A percentile compares a stretch with the other conserved stretches of the same genome.
Conservation (phyloP, 139 green algal species). For the Picochlorum sp. region DNA sequence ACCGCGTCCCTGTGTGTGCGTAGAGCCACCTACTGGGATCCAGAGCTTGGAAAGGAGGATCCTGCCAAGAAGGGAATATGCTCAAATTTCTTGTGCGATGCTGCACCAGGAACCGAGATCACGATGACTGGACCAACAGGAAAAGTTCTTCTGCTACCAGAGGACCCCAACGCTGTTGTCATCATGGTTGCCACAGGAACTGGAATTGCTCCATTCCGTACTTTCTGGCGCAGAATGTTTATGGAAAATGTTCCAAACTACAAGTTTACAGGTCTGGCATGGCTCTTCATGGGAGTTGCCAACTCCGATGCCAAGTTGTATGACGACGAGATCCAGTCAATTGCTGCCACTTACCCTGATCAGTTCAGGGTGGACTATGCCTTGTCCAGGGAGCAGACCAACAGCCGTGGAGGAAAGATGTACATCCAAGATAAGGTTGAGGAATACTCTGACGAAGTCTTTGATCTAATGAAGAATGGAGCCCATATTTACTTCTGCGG, state of each 20-base stretch:
- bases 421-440: slow-evolving; percentile 91
- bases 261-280: slow-evolving; percentile 81
- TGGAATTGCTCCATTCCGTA: slow-evolving; percentile 94
- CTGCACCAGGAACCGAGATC: slow-evolving; percentile 81
- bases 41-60: slow-evolving; percentile 53
- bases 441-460: slow-evolving; percentile 97
- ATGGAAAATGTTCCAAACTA: slow-evolving; percentile 88
- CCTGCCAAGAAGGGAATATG: slow-evolving; percentile 85
- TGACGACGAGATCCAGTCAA: slow-evolving; percentile 84
- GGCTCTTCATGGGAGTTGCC: slow-evolving; percentile 99
- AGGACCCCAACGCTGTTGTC: slow-evolving; percentile 72
- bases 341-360: slow-evolving; percentile 56
- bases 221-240: slow-evolving; percentile 92
- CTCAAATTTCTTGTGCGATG: slow-evolving; percentile 98
- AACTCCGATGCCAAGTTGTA: slow-evolving; percentile 95
- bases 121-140: slow-evolving; percentile 93
- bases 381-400: slow-evolving; percentile 70
- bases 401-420: slow-evolving; percentile 23
- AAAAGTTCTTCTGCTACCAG: slow-evolving; percentile 93
- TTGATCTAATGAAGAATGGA: slow-evolving; percentile 89
- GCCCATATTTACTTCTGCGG: slow-evolving; percentile 99
- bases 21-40: slow-evolving; percentile 80
- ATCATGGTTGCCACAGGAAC: slow-evolving; percentile 99
- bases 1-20: slow-evolving; percentile 95
- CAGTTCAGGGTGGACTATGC: slow-evolving; percentile 97